Evolutionary conservation across 768 basidiomycete species (phyloP), one percentile per base, ranked within the genome.

Genomic region (Calocybe gangraenosa): DNA sequence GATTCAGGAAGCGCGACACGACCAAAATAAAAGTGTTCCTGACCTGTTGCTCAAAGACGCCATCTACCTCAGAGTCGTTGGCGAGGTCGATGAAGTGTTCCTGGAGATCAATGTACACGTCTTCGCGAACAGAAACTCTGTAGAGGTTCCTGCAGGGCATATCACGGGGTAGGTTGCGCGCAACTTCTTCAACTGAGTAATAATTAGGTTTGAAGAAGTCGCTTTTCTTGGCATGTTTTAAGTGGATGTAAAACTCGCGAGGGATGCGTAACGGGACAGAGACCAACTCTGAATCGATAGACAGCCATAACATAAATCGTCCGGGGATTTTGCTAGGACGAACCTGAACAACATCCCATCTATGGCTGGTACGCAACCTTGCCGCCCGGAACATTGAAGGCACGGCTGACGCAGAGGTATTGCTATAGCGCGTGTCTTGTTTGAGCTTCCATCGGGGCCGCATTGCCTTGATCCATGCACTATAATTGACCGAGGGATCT

Each of bases 281-380:
- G n/a, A 87, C 74, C 28, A 97, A 76, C 41, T 85, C 82, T 9
- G 79, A 75, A 39, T 92, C 87, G 22, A 91, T 80, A 0, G 82
- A 85, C 5, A 96, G 70, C 95, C 95, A 98, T 30, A 98, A 64
- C 15, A 80, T 76, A 64, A 86, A 97, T 17, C 92, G 84, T 9
- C 96, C 95, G 9, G 82, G 74, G 33, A 75, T 78, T 50, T 76
- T 76, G 46, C 82, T 90, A 0, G 81, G 77, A 22, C 90, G 82
- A 50, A 99, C 82, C 57, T 98, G 96, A 2, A 98, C 70, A 41
- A 99, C 75, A 55, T 98, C 95, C 96, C 96, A 98, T 39, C 81
- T 76, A 39, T 82, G 73, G 41, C 76, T 80, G 9, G 80, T 71
- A 41, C 76, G 75, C 38, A 79, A 68, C 33, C 75, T 75, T 37